Conservation (phyloP, 2,329 filamentous ascomycete species). For the Helicocarpus griseus region DNA sequence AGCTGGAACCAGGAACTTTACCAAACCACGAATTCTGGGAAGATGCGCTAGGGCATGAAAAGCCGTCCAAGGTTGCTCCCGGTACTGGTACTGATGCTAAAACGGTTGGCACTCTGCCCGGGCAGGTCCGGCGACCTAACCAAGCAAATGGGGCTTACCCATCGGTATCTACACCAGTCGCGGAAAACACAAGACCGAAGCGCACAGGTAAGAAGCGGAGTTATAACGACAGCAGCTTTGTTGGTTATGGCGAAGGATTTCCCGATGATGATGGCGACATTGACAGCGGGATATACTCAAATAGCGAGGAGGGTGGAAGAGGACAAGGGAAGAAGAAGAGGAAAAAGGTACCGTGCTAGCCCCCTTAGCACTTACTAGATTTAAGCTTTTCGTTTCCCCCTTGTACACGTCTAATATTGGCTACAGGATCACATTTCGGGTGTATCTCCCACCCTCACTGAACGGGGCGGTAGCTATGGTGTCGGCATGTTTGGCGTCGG, state of each 20-base stretch:
- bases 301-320: conserved; percentile 29
- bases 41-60: conserved; percentile 40
- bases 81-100: conserved; percentile 22
- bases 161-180: conserved; percentile 9
- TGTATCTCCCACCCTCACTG: conserved; percentile 29
- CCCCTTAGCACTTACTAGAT: conserved; percentile 7
- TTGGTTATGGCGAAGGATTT: conserved; percentile 42
- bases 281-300: conserved; percentile 32
- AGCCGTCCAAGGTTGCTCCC: conserved; percentile 26
- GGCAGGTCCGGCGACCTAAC: conserved; percentile 16
- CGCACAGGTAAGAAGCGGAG: conserved; percentile 40
- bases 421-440: conserved; percentile 33
- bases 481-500: conserved; percentile 38
- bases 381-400: background rate
- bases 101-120: conserved; percentile 15
- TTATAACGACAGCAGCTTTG: conserved; percentile 43
- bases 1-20: conserved; percentile 37
- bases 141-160: conserved; percentile 22
- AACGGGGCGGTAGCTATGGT: conserved; percentile 33
- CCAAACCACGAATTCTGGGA: conserved; percentile 41
- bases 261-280: conserved; percentile 38
- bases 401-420: conserved; percentile 5
- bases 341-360: conserved; percentile 34
- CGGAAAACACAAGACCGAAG: conserved; percentile 32
- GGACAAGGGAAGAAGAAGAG: conserved; percentile 36